Conservation (phyloP, 179 eudicot species). For the Beta corolliflora region DNA sequence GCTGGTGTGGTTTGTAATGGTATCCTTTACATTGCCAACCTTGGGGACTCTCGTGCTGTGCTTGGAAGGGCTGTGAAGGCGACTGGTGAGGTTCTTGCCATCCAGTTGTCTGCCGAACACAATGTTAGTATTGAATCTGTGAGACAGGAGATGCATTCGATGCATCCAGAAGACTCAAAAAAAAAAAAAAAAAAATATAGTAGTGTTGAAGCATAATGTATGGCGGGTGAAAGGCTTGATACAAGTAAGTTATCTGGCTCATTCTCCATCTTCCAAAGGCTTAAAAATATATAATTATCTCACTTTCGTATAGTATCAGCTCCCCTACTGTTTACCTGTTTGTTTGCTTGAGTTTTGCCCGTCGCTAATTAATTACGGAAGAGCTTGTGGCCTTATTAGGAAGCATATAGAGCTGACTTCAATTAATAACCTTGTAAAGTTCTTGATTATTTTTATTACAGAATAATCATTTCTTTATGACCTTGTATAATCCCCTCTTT, state of each 20-base stretch:
- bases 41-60: constrained; percentile 96
- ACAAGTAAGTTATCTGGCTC: constrained; percentile 52
- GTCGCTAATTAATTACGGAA: not conserved
- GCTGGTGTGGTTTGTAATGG: constrained; percentile 82
- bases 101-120: constrained; percentile 90
- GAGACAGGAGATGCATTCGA: constrained; percentile 84
- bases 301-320: not conserved
- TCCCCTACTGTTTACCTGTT: not conserved
- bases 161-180: constrained; percentile 87
- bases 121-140: constrained; percentile 86
- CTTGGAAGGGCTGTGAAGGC: constrained; percentile 80
- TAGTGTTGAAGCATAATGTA: constrained; percentile 90
- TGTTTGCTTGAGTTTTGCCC: not conserved
- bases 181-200: no score
- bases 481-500: no score
- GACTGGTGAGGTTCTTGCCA: constrained; percentile 79
- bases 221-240: constrained; percentile 98
- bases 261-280: not conserved
- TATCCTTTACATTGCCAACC: constrained; percentile 77
- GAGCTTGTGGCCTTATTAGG: not conserved
- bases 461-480: no score
- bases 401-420: not conserved
- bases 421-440: not conserved
- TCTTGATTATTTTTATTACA: no score
- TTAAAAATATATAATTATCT: no score